Conservation (phyloP, 1,139 yeast species). For the Kurtzmaniella quercitrusa region DNA sequence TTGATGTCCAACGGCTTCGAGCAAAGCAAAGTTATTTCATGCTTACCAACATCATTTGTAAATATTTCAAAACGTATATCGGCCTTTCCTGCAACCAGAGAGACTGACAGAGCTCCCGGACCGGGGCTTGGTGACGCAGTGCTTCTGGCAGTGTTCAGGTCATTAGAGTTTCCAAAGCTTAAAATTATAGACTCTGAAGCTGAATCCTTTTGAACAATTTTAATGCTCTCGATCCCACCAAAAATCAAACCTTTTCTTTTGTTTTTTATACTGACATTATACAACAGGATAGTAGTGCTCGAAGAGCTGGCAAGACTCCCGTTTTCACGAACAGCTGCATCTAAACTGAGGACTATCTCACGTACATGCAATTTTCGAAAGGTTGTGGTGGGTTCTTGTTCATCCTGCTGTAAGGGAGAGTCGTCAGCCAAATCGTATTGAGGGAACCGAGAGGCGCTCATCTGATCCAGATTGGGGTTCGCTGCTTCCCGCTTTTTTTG, state of each 20-base stretch:
- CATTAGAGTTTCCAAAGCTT: slow-evolving; percentile 13
- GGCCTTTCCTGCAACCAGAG: slow-evolving; percentile 23
- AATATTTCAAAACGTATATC: slow-evolving; percentile 54
- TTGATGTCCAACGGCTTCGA: slow-evolving; percentile 38
- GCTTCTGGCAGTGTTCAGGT: not conserved
- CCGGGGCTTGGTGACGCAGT: slow-evolving; percentile 5
- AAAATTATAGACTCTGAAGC: slow-evolving; percentile 17
- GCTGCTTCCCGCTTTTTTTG: slow-evolving; percentile 18
- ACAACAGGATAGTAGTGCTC: slow-evolving; percentile 25
- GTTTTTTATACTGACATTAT: slow-evolving; percentile 37
- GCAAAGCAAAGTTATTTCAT: slow-evolving; percentile 40
- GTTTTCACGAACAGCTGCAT: slow-evolving; percentile 36
- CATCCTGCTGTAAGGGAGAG: slow-evolving; percentile 4
- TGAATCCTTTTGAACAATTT: slow-evolving; percentile 16
- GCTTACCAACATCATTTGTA: slow-evolving; percentile 16
- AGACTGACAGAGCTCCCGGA: slow-evolving; percentile 2
- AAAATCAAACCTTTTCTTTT: slow-evolving; percentile 36
- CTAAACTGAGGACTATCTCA: slow-evolving; percentile 35
- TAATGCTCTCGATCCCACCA: slow-evolving; percentile 44
- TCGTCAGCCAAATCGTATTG: slow-evolving; percentile 24
- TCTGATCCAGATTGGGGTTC: slow-evolving; percentile 14
- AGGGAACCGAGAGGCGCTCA: slow-evolving; percentile 21
- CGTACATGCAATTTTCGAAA: slow-evolving; percentile 33
- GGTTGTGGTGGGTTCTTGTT: not conserved
- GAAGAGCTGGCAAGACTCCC: slow-evolving; percentile 39